Evolutionary conservation across 495 filamentous ascomycete genomes (phyloP), one percentile per base, ranked within the genome.

Genomic region (Penicillium crystallinum): DNA sequence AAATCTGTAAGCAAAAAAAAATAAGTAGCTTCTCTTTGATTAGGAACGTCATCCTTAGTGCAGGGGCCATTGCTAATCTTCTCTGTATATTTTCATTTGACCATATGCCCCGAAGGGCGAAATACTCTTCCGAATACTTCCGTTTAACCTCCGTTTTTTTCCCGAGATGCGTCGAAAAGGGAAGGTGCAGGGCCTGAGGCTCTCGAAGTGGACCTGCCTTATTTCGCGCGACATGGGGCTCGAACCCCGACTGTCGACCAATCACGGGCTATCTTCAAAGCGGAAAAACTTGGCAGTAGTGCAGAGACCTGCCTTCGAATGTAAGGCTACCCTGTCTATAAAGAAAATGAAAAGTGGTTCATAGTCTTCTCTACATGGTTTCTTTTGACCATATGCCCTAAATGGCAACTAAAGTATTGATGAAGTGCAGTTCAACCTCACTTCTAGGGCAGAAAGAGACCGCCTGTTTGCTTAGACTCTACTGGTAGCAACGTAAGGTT

Each of bases 41-140:
- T 3, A 7, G 3, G 89, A 88, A 89, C 95, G 89, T 95, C 90
- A 95, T 95, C 90, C 90, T 96, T 96, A 95, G 90, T 95, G 90
- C 91, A 97, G 91, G 91, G 91, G 91, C 91, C 90, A 96, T 96
- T n/a, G 91, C 91, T 96, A 95, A 91, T 91, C 86, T 90, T 91
- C 86, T 91, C 84, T 89, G 81, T 84, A 83, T 85, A 79, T 80
- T 81, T 84, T 79, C 79, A 84, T 84, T 35, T 35, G 11, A 15
- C 33, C 33, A 35, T 35, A 35, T 35, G 33, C 33, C 33, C 33
- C 33, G 33, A 35, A 35, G 33, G 33, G 33, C 33, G 14, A 15
- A 35, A 11, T 17, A 18, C 6, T 3, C 2, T 19, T 38, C 6
- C 36, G 2, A 12, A 4, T 0, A 11, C 1, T 38, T 21, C 36